A percentile compares a stretch with the other conserved stretches of the same genome.
Evolutionary conservation across 306 rosid species (phyloP).

Genomic region (Crataegus laevigata): DNA sequence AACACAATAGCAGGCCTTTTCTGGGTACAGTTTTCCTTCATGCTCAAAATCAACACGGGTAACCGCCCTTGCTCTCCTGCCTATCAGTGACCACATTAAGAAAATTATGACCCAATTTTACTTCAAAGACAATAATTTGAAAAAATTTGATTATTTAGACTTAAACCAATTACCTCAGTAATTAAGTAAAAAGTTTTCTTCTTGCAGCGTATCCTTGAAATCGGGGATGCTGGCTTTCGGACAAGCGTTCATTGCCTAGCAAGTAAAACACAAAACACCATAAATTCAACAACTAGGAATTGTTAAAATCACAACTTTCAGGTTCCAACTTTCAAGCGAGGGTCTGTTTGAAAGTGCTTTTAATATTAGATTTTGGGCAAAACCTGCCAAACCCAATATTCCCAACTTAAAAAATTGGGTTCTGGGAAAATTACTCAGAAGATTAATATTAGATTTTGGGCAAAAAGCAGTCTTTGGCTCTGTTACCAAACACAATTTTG

Average conservation of each 20-base stretch:
- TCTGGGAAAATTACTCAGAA: no score
- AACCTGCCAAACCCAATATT: no score
- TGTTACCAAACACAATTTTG: no score
- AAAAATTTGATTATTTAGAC: no score
- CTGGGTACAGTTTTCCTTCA: conserved; percentile 41
- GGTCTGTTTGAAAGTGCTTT: no score
- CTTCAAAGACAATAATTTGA: background rate
- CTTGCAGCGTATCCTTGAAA: conserved; percentile 46
- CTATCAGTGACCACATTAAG: conserved; percentile 23
- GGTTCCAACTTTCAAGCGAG: background rate
- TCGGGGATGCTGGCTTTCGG: conserved; percentile 40
- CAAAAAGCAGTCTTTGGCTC: no score
- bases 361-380: no score
- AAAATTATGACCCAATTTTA: background rate
- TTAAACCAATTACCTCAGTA: conserved; percentile 48
- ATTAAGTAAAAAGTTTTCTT: conserved; percentile 63
- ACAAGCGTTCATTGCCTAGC: conserved; percentile 52
- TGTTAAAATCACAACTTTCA: background rate
- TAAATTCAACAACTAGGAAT: background rate
- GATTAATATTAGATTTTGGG: no score
- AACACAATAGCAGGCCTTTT: conserved; percentile 71
- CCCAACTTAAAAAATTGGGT: no score
- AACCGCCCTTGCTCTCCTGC: conserved; percentile 89
- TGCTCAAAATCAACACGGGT: conserved; percentile 68
- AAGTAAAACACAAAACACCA: background rate